A percentile compares a stretch with the other conserved stretches of the same genome.
Conservation (phyloP, 192 early-diverging fungal species). For the Coemansia reversa region DNA sequence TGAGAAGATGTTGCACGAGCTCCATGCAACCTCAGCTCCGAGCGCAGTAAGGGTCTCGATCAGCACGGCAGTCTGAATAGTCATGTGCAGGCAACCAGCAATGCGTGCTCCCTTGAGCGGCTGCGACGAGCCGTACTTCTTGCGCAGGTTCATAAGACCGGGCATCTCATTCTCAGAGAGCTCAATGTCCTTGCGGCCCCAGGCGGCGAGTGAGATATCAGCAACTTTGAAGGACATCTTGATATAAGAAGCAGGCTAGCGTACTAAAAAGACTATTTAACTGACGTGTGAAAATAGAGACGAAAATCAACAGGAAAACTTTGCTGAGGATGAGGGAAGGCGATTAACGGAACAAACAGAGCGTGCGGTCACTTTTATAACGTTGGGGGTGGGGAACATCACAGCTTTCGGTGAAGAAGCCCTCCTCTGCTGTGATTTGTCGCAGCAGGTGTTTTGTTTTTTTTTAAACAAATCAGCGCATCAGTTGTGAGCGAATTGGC, state of each 20-base stretch:
- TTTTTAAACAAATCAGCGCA: background rate
- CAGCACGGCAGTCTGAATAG: slow-evolving; percentile 97
- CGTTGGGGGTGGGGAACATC: background rate
- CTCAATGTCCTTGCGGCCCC: slow-evolving; percentile 96
- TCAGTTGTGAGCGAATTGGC: background rate
- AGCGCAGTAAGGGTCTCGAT: slow-evolving; percentile 95
- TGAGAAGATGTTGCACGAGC: slow-evolving; percentile 93
- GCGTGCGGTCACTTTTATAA: slow-evolving; percentile 3
- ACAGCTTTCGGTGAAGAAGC: background rate
- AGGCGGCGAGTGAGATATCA: slow-evolving; percentile 92
- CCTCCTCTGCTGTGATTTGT: slow-evolving; percentile 1
- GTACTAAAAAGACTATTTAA: background rate
- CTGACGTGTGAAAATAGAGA: slow-evolving; percentile 7
- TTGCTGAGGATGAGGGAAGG: background rate
- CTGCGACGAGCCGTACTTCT: slow-evolving; percentile 87
- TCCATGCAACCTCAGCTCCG: slow-evolving; percentile 92
- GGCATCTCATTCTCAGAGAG: slow-evolving; percentile 99
- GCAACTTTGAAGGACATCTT: slow-evolving; percentile 64
- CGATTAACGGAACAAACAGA: slow-evolving; percentile 7
- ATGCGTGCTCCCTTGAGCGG: slow-evolving; percentile 94
- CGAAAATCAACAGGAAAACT: slow-evolving; percentile 13
- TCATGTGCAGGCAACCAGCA: slow-evolving; percentile 99
- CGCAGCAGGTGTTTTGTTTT: background rate
- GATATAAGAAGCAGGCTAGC: background rate
- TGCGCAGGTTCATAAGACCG: slow-evolving; percentile 91